Base-by-base conservation (phyloP, 768 basidiomycete genomes). In the Amanita inopinata region DNA sequence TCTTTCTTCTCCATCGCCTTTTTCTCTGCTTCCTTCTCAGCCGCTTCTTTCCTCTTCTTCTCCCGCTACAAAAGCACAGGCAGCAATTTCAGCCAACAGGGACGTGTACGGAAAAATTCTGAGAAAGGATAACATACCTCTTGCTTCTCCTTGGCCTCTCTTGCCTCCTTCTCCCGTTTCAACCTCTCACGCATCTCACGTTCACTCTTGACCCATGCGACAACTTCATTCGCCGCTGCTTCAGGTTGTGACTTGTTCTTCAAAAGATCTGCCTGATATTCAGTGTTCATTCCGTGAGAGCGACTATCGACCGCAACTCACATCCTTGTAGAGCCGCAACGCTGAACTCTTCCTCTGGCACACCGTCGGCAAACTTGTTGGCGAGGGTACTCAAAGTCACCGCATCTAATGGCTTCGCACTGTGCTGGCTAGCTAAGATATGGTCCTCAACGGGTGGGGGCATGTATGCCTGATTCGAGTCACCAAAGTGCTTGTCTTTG, bases 251-350 rank as follows among this genome's bases (percentile, higher is more conserved):
- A 78, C 64, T 93, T 92, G 65, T 89, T 81, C 62, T 82, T 81
- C 45, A 94, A 67, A 46, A 93, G 56, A 62, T 87, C 83, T 86
- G 51, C 32, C 27, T n/a, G n/a, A n/a, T n/a, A n/a, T n/a, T n/a
- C n/a, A n/a, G n/a, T n/a, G n/a, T n/a, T n/a, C n/a, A n/a, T n/a
- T n/a, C n/a, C n/a, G n/a, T n/a, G n/a, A n/a, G n/a, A n/a, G n/a
- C n/a, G n/a, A n/a, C n/a, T n/a, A n/a, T n/a, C n/a, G n/a, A n/a
- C n/a, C n/a, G n/a, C n/a, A n/a, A 79, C 84, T 74, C 59, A 86
- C 84, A 91, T 59, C 88, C 90, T 64, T 93, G 90, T 41, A 96
- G 66, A 44, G 87, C 83, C 14, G 91, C 90, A 42, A 92, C 84
- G 54, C 84, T 86, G 56, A 92, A 88, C 63, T 86, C 83, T 30